Percentiles rank a stretch among this genome's conserved stretches.
Evolutionary conservation across 2,329 filamentous ascomycete species (phyloP).

Genomic region (Neocucurbitaria cava): DNA sequence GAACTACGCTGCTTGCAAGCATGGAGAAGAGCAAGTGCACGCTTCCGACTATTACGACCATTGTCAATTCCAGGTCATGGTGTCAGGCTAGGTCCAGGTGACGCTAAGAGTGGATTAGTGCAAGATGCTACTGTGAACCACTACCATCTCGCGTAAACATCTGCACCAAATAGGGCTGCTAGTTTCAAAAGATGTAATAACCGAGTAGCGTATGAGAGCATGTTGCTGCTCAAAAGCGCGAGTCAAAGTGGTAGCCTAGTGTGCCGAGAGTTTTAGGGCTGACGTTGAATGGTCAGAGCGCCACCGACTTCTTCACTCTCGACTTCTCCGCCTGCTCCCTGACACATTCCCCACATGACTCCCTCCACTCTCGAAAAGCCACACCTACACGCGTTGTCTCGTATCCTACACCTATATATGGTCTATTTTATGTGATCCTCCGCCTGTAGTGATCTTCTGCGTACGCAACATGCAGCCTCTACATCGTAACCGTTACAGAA

Average conservation of each 20-base stretch:
- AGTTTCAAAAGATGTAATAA: too few relatives aligned
- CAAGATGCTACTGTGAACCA: too few relatives aligned
- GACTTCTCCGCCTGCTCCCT: background rate
- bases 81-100: too few relatives aligned
- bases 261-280: conserved; percentile 12
- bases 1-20: too few relatives aligned
- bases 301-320: background rate
- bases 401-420: background rate
- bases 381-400: background rate
- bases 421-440: background rate
- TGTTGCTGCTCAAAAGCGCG: background rate
- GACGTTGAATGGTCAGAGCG: conserved; percentile 3
- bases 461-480: too few relatives aligned
- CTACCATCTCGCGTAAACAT: too few relatives aligned
- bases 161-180: too few relatives aligned
- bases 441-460: too few relatives aligned
- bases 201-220: background rate
- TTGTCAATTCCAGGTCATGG: too few relatives aligned
- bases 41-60: background rate
- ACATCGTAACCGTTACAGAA: background rate
- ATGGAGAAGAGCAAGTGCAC: too few relatives aligned
- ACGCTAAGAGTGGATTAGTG: too few relatives aligned
- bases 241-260: background rate
- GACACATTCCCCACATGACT: background rate
- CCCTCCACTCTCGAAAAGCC: background rate